Evolutionary conservation across 2,329 filamentous ascomycete genomes (phyloP).

Genomic region (Colletotrichum melonis): DNA sequence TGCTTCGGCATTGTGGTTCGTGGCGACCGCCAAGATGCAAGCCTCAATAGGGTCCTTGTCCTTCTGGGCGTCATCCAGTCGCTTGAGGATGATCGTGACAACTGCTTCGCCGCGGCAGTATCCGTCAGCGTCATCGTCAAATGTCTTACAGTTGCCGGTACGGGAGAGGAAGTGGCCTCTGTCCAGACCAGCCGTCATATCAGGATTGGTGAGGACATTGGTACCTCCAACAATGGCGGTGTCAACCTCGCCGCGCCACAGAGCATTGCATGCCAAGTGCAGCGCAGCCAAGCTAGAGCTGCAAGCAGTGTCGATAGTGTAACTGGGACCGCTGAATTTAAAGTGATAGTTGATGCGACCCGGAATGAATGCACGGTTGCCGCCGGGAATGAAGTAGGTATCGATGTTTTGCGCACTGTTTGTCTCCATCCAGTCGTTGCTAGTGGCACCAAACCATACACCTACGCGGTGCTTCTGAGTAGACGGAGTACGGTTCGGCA

Average conservation of each 20-base stretch:
- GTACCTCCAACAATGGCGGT: slow-evolving; percentile 83
- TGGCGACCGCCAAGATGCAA: slow-evolving; percentile 49
- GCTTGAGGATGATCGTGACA: slow-evolving; percentile 54
- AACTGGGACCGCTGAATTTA: slow-evolving; percentile 79
- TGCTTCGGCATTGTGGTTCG: slow-evolving; percentile 55
- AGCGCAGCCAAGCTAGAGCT: slow-evolving; percentile 80
- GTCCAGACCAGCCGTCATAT: slow-evolving; percentile 80
- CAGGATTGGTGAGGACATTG: slow-evolving; percentile 82
- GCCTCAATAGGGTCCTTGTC: slow-evolving; percentile 49
- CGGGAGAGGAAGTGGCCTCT: slow-evolving; percentile 83
- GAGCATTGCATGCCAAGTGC: slow-evolving; percentile 66
- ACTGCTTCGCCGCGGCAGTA: slow-evolving; percentile 61
- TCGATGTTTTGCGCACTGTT: slow-evolving; percentile 75
- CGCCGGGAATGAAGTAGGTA: slow-evolving; percentile 65
- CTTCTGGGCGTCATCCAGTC: slow-evolving; percentile 49
- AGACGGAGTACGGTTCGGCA: slow-evolving; percentile 74
- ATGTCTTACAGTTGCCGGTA: slow-evolving; percentile 82
- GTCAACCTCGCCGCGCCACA: slow-evolving; percentile 70
- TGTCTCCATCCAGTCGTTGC: slow-evolving; percentile 82
- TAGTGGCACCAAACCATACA: slow-evolving; percentile 80
- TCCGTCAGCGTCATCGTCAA: slow-evolving; percentile 70
- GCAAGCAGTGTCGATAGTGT: slow-evolving; percentile 82
- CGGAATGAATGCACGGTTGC: slow-evolving; percentile 61
- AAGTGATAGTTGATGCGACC: slow-evolving; percentile 82
- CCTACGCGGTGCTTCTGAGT: slow-evolving; percentile 70